Evolutionary conservation across 805 yeast genomes (phyloP), one percentile per base, ranked within the genome.

Genomic region (Kodamaea hsintzibuensis): DNA sequence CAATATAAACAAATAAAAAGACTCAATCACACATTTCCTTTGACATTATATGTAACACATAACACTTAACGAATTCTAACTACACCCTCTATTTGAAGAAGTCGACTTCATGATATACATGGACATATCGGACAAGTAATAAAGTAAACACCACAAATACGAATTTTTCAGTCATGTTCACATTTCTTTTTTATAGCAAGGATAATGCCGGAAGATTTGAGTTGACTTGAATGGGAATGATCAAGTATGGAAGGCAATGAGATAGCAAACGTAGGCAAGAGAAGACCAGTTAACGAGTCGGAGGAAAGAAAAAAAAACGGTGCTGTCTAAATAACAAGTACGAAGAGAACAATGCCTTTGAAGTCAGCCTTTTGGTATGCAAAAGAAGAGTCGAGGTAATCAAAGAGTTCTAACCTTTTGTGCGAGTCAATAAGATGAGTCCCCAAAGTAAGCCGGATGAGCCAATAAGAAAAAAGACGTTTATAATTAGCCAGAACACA

Each of bases 391-490:
- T n/a, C 25, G 25, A 22, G 25, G 3, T 6, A 4, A 22, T 22
- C 25, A 22, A n/a, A n/a, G n/a, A n/a, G n/a, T n/a, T n/a, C n/a
- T n/a, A 6, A 8, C 35, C 35, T 8, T 30, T 30, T 12, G 35
- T 9, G 35, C 35, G 35, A 30, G 35, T 30, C 35, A 30, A 30
- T 12, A 12, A 30, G 35, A 30, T 30, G 10, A 12, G 35, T 30
- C 35, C 35, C n/a, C n/a, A n/a, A 30, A 12, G 35, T 30, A 10
- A 30, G 35, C 35, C 35, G 35, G 35, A 42, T 13, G 39, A 48
- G 44, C 59, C 60, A 57, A 57, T 57, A 47, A 52, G 55, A 54
- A 52, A 16, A 27, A 46, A 46, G 49, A 19, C 30, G 57, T 54
- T 54, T 47, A 45, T 55, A 57, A 57, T 57, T 52, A 45, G 48